Evolutionary conservation across 495 filamentous ascomycete genomes (phyloP).

Genomic region (Bombardia bombarda): DNA sequence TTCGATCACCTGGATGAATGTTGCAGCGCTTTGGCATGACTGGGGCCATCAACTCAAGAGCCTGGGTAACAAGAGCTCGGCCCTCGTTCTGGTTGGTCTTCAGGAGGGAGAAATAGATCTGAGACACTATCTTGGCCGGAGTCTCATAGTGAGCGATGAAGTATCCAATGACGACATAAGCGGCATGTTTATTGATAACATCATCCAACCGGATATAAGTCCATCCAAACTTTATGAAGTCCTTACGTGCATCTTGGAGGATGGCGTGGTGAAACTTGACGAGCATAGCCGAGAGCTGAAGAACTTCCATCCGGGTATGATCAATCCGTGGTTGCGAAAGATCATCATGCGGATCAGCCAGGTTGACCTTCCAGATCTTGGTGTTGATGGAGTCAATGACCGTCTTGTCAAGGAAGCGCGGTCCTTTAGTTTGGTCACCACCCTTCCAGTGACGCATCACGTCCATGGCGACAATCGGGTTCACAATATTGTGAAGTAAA

Average conservation of each 20-base stretch:
- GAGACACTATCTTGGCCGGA: slow-evolving; percentile 87
- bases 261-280: slow-evolving; percentile 86
- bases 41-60: slow-evolving; percentile 87
- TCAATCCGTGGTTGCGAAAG: slow-evolving; percentile 79
- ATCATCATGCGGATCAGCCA: slow-evolving; percentile 79
- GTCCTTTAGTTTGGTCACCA: slow-evolving; percentile 45
- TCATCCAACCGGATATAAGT: slow-evolving; percentile 96
- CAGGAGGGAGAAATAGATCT: slow-evolving; percentile 85
- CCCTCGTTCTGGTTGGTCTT: slow-evolving; percentile 95
- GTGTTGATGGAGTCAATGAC: slow-evolving; percentile 88
- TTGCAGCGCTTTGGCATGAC: slow-evolving; percentile 73
- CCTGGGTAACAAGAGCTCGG: slow-evolving; percentile 82
- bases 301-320: slow-evolving; percentile 89
- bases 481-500: slow-evolving; percentile 83
- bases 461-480: slow-evolving; percentile 96
- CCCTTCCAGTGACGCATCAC: slow-evolving; percentile 61
- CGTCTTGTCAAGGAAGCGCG: slow-evolving; percentile 74
- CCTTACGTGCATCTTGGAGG: slow-evolving; percentile 85
- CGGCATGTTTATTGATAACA: slow-evolving; percentile 97
- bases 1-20: slow-evolving; percentile 36
- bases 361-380: slow-evolving; percentile 87
- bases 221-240: slow-evolving; percentile 99
- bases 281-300: slow-evolving; percentile 88
- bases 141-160: slow-evolving; percentile 98
- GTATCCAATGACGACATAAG: slow-evolving; percentile 93